Percentiles rank a stretch among this genome's conserved stretches.
Evolutionary conservation across 352 stramenopile genomes (phyloP).

Genomic region (Globisporangium paroecandrum): DNA sequence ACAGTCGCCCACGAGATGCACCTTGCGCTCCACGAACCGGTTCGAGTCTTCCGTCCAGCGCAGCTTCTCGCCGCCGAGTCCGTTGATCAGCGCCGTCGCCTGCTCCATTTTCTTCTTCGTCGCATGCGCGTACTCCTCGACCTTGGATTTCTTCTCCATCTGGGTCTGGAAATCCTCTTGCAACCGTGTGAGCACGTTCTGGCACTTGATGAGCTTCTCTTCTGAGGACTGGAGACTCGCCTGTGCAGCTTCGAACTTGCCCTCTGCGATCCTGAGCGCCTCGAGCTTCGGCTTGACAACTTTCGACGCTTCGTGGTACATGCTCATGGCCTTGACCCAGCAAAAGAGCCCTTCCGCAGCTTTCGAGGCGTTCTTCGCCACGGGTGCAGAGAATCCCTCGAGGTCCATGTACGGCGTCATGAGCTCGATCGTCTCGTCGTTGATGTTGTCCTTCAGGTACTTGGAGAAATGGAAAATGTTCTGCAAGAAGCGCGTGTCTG

Average conservation of each 20-base stretch:
- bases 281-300: conserved; percentile 93
- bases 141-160: conserved; percentile 82
- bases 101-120: conserved; percentile 90
- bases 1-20: conserved; percentile 84
- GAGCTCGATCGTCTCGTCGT: conserved; percentile 92
- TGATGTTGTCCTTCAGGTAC: conserved; percentile 91
- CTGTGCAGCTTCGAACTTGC: conserved; percentile 83
- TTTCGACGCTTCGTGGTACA: conserved; percentile 91
- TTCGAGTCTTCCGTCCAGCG: conserved; percentile 89
- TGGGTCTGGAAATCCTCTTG: conserved; percentile 88
- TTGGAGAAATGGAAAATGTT: conserved; percentile 91
- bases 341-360: conserved; percentile 88
- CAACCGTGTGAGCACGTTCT: conserved; percentile 56
- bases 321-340: conserved; percentile 89
- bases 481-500: conserved; percentile 84
- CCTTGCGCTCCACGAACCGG: conserved; percentile 79
- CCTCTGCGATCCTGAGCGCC: conserved; percentile 84
- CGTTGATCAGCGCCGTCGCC: conserved; percentile 85
- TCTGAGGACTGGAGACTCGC: conserved; percentile 62
- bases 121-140: conserved; percentile 81
- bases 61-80: conserved; percentile 74
- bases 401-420: conserved; percentile 90
- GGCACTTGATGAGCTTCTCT: conserved; percentile 67
- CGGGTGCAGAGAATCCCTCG: conserved; percentile 70
- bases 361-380: conserved; percentile 87